Evolutionary conservation across 2,329 filamentous ascomycete species (phyloP).

Genomic region (Colletotrichum gigasporum): DNA sequence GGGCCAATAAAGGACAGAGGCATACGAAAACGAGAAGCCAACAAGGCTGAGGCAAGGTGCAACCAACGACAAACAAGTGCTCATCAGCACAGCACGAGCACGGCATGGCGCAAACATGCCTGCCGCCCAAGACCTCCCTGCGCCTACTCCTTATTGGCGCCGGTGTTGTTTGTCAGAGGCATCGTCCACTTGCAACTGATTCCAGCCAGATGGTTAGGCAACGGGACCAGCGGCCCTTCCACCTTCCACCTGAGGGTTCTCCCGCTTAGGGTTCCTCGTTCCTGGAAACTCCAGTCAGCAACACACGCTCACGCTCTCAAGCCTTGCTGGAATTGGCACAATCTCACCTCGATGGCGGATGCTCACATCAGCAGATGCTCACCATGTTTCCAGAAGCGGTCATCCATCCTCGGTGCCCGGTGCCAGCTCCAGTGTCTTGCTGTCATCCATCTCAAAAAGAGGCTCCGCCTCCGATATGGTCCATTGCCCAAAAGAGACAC

Average conservation of each 20-base stretch:
- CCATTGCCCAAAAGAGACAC: constrained; percentile 7
- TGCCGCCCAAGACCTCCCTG: not conserved
- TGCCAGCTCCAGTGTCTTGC: not conserved
- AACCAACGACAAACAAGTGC: not conserved
- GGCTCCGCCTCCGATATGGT: not conserved
- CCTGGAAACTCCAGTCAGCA: constrained; percentile 1
- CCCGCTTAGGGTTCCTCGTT: constrained; percentile 4
- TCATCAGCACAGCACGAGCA: not conserved
- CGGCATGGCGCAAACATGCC: not conserved
- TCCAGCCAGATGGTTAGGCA: constrained; percentile 17
- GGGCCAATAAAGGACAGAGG: not conserved
- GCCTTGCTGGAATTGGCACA: not conserved
- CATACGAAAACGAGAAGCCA: not conserved
- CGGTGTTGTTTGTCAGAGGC: not conserved
- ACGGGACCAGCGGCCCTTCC: constrained; percentile 12
- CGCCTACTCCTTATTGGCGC: not conserved
- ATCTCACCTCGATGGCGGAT: not conserved
- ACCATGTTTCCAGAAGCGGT: not conserved
- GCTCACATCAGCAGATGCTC: constrained; percentile 20
- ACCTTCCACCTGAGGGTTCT: constrained; percentile 7
- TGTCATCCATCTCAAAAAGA: not conserved
- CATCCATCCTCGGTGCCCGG: not conserved
- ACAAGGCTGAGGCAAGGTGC: not conserved
- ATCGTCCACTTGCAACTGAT: not conserved
- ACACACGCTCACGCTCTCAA: too few species aligned